phyloP scores from a whole-genome alignment of 164 flowering plant species.

The Stephania yunnanensis region DNA sequence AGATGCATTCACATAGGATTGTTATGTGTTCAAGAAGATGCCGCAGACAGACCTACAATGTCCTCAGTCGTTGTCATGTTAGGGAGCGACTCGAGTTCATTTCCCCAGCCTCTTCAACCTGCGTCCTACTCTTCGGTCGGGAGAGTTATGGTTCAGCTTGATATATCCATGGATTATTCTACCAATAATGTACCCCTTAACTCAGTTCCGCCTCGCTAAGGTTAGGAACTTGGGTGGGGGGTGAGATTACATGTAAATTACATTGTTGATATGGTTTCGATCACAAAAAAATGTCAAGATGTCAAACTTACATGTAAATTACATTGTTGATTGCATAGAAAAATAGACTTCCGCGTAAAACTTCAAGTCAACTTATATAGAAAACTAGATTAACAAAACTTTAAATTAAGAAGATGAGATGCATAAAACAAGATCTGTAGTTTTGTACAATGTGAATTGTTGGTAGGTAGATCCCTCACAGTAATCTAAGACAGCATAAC shows the following conservation, averaged over 20 bases:
- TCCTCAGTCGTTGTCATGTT: slow-evolving; percentile 31
- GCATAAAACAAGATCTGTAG: too few species aligned
- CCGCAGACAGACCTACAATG: slow-evolving; percentile 40
- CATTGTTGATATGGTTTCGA: neutral
- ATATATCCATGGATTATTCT: neutral
- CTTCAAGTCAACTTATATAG: too few species aligned
- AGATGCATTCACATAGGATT: slow-evolving; percentile 47
- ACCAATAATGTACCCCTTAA: neutral
- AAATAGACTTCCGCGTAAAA: too few species aligned
- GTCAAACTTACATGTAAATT: too few species aligned
- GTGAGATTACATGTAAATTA: neutral
- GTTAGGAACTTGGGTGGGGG: neutral
- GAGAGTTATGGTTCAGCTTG: neutral
- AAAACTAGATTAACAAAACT: too few species aligned
- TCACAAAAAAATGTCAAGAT: neutral
- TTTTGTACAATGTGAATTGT: too few species aligned
- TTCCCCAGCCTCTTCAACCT: slow-evolving; percentile 20
- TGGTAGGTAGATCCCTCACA: too few species aligned
- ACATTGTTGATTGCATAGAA: too few species aligned
- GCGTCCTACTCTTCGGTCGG: slow-evolving; percentile 14
- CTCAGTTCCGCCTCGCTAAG: neutral
- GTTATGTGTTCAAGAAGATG: slow-evolving; percentile 45
- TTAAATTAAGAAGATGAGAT: too few species aligned
- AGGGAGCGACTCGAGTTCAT: slow-evolving; percentile 10
- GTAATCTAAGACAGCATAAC: too few species aligned